Conservation (phyloP, 306 rosid species). For the Quercus suber region DNA sequence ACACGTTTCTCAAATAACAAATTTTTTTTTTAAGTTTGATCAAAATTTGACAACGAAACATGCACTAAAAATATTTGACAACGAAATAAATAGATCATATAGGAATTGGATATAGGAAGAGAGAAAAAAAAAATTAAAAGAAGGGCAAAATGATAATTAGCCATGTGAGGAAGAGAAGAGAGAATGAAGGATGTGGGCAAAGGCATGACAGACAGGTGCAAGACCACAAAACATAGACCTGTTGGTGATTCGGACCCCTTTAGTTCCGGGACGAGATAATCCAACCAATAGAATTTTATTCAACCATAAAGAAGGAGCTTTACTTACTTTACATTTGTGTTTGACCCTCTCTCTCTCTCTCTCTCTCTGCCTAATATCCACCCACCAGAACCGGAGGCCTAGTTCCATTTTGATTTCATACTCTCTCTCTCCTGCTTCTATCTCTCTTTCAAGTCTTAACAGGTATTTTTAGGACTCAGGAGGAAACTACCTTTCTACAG, state of each 20-base stretch:
- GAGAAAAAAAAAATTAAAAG: background rate
- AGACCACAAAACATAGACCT: constrained; percentile 34
- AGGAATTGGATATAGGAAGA: no score
- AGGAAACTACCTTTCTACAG: constrained; percentile 31
- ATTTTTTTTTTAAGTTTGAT: no score
- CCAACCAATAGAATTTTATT: constrained; percentile 40
- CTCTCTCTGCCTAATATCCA: constrained; percentile 40
- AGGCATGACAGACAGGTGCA: constrained; percentile 47
- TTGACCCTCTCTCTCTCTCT: constrained; percentile 21
- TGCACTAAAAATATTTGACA: no score
- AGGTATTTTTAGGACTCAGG: constrained; percentile 10
- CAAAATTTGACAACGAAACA: no score
- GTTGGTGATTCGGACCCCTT: constrained; percentile 59
- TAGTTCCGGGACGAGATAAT: constrained; percentile 42
- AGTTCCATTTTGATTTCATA: constrained; percentile 7
- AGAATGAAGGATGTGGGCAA: constrained; percentile 22
- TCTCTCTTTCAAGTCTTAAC: constrained; percentile 22
- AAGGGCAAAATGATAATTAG: background rate
- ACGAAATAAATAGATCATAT: accelerated
- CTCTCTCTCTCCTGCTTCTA: constrained; percentile 8
- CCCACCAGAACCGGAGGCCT: constrained; percentile 43
- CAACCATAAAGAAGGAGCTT: constrained; percentile 24
- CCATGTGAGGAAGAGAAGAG: background rate
- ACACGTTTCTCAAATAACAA: no score
- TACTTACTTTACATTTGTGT: constrained; percentile 50